A percentile compares a stretch with the other conserved stretches of the same genome.
phyloP scores from a whole-genome alignment of 345 rosid species.

The Salix purpurea region DNA sequence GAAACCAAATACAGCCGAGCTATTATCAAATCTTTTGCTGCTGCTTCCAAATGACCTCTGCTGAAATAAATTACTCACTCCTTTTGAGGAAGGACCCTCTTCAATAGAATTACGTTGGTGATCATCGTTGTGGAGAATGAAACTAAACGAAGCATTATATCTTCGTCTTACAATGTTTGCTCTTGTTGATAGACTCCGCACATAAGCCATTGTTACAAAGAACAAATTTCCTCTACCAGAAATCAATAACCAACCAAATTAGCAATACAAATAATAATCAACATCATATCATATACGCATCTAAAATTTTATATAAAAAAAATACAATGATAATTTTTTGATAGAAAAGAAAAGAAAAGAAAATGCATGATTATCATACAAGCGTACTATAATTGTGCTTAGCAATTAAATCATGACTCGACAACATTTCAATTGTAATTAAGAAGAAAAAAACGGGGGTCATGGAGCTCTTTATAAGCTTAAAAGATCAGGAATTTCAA shows the following conservation, averaged over 20 bases:
- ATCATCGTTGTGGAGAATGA: conserved; percentile 39
- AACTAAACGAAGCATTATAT: conserved; percentile 35
- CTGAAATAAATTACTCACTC: conserved; percentile 29
- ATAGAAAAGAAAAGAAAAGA: too few species aligned
- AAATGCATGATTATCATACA: neutral
- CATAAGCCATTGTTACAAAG: conserved; percentile 43
- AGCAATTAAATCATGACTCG: neutral
- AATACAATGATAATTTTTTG: too few species aligned
- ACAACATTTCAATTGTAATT: neutral
- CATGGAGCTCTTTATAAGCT: too few species aligned
- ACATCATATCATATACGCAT: neutral
- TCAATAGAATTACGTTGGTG: conserved; percentile 17
- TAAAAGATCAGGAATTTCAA: neutral
- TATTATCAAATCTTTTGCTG: conserved; percentile 1
- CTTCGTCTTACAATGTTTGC: conserved; percentile 39
- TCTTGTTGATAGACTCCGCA: conserved; percentile 47
- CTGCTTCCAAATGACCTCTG: conserved; percentile 29
- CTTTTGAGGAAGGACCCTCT: conserved; percentile 30
- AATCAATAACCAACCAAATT: neutral
- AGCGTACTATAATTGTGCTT: too few species aligned
- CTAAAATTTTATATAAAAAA: too few species aligned
- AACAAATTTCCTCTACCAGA: neutral
- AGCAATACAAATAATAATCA: neutral
- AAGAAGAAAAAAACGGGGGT: neutral
- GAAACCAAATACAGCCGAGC: conserved; percentile 21